Percentiles rank a stretch among this genome's conserved stretches.
phyloP scores from a whole-genome alignment of 768 basidiomycete genomes.

The Suillus cothurnatus region DNA sequence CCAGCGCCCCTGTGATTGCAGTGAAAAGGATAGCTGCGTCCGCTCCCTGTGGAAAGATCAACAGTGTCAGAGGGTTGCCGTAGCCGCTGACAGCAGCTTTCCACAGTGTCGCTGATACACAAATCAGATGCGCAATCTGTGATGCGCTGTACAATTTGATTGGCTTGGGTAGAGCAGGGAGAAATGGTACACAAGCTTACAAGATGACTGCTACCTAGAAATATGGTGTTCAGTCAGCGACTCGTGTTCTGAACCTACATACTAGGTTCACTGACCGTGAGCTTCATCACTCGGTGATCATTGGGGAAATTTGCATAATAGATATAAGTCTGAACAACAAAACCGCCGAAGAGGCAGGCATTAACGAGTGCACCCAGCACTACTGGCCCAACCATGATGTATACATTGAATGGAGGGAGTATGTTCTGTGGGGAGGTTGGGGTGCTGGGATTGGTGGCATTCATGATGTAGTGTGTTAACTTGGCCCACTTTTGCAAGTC shows the following conservation, averaged over 20 bases:
- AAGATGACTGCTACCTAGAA: constrained; percentile 8
- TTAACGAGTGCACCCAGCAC: constrained; percentile 17
- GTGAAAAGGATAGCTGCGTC: constrained; percentile 2
- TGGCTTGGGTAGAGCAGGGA: neutral
- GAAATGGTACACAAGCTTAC: neutral
- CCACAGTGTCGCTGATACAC: constrained; percentile 4
- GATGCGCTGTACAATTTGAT: neutral
- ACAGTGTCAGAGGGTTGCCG: neutral
- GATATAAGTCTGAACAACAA: constrained; percentile 14
- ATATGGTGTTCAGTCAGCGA: neutral
- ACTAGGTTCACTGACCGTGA: constrained; percentile 5
- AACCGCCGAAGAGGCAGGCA: constrained; percentile 16
- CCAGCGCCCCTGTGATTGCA: neutral
- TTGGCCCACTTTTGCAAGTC: no score
- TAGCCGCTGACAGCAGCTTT: neutral
- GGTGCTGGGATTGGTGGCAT: neutral
- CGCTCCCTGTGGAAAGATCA: neutral
- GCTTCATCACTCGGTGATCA: constrained; percentile 11
- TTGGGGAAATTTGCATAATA: constrained; percentile 16
- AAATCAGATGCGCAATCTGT: neutral
- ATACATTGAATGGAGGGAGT: neutral
- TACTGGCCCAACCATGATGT: constrained; percentile 15
- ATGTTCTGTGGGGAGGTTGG: no score
- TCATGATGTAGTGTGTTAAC: neutral
- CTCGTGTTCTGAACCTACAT: neutral